Evolutionary conservation across 1,139 yeast genomes (phyloP).

Genomic region (Kurtzmaniella natalensis): DNA sequence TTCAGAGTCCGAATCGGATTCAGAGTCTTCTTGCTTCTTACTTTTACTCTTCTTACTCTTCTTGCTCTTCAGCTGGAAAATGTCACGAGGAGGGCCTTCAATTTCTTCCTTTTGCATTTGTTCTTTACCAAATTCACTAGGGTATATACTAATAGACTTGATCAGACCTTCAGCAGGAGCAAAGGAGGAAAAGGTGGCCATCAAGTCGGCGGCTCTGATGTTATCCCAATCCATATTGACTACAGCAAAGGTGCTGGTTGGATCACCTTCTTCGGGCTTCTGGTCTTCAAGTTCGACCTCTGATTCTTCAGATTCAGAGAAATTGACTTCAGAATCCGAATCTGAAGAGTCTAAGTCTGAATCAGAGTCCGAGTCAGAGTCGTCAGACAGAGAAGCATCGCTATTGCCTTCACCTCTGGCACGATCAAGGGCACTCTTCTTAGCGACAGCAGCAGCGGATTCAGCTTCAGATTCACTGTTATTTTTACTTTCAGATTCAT

Average conservation of each 20-base stretch:
- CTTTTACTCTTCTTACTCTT: conserved; percentile 11
- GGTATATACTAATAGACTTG: conserved; percentile 69
- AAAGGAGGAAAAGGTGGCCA: conserved; percentile 88
- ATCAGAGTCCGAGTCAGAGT: conserved; percentile 26
- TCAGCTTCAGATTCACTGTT: conserved; percentile 10
- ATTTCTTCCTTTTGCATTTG: conserved; percentile 85
- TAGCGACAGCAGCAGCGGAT: not conserved
- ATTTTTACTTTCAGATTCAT: conserved; percentile 14
- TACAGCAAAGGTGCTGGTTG: conserved; percentile 76
- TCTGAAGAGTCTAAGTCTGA: conserved; percentile 24
- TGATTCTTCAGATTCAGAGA: conserved; percentile 38
- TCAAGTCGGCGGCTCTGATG: conserved; percentile 74
- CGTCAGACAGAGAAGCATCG: conserved; percentile 20
- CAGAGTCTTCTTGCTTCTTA: conserved; percentile 30
- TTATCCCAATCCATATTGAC: conserved; percentile 99
- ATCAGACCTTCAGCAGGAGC: conserved; percentile 75
- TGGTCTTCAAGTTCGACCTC: conserved; percentile 53
- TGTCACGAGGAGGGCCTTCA: conserved; percentile 89
- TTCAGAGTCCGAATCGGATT: conserved; percentile 46
- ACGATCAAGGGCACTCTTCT: conserved; percentile 36
- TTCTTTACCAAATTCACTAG: conserved; percentile 91
- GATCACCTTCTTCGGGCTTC: conserved; percentile 81
- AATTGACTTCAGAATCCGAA: conserved; percentile 20
- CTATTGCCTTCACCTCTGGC: conserved; percentile 65
- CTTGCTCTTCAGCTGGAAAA: conserved; percentile 50